These are phyloP conservation scores for Pichia occidentalis DNA, from an alignment of 805 yeast genomes.

Conservation along the genomic window DNA sequence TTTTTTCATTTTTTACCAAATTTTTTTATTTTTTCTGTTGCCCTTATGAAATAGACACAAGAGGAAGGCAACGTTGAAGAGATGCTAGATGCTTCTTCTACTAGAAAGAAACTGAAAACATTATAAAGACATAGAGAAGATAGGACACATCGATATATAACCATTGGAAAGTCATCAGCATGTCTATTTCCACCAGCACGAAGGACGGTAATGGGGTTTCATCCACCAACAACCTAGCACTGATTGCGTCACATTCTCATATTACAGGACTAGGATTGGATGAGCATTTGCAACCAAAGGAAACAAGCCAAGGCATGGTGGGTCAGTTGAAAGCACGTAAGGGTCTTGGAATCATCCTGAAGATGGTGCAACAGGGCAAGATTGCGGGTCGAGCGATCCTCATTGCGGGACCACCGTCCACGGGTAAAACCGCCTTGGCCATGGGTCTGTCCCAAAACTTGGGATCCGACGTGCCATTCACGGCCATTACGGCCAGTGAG, in stretches of 20 bases:
- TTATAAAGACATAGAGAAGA: too few relatives aligned
- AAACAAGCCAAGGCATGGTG: conserved; percentile 82
- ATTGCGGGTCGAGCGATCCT: conserved; percentile 95
- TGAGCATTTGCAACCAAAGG: conserved; percentile 79
- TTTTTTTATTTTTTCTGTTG: too few relatives aligned
- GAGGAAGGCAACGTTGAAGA: too few relatives aligned
- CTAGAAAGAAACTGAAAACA: too few relatives aligned
- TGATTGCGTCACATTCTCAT: conserved; percentile 87
- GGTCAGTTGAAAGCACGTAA: conserved; percentile 74
- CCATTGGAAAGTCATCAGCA: too few relatives aligned
- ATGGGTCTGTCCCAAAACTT: conserved; percentile 92
- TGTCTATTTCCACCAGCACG: conserved; percentile 14
- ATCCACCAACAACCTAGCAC: conserved; percentile 18
- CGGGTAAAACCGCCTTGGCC: conserved; percentile 97
- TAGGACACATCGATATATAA: too few relatives aligned
- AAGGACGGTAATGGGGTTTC: conserved; percentile 1
- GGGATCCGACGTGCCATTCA: conserved; percentile 96
- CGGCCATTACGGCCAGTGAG: conserved; percentile 95
- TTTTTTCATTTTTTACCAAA: too few relatives aligned
- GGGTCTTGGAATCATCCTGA: conserved; percentile 94
- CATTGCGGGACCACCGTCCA: conserved; percentile 96
- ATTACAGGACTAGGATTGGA: conserved; percentile 92
- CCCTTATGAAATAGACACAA: too few relatives aligned
- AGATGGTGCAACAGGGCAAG: conserved; percentile 82
- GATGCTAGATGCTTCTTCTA: too few relatives aligned